phyloP scores from a whole-genome alignment of 2,329 filamentous ascomycete genomes.

The Pyrenochaeta sp. region DNA sequence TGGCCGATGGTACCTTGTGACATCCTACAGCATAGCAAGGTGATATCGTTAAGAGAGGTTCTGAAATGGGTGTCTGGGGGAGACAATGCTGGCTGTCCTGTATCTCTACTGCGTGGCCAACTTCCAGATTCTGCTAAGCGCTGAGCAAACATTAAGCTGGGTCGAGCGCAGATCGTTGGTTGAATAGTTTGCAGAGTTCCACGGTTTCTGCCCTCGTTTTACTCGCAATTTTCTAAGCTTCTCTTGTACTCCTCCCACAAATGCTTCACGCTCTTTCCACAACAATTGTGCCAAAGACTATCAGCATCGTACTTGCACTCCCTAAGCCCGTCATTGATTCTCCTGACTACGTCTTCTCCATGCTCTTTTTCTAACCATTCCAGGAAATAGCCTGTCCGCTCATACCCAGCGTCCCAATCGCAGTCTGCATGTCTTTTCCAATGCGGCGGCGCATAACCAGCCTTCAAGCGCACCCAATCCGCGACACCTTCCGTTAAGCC shows the following conservation, averaged over 20 bases:
- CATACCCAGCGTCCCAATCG: constrained; percentile 89
- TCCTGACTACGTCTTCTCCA: constrained; percentile 60
- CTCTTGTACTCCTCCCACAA: constrained; percentile 78
- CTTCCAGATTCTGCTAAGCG: no score
- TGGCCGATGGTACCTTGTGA: no score
- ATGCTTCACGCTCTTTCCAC: constrained; percentile 70
- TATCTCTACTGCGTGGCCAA: no score
- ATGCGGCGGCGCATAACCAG: constrained; percentile 78
- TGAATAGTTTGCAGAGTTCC: no score
- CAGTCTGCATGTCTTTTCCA: constrained; percentile 71
- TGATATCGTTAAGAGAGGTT: no score
- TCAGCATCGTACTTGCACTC: constrained; percentile 70
- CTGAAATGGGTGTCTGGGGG: no score
- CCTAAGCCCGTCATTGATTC: constrained; percentile 72
- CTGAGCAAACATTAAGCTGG: no score
- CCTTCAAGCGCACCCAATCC: constrained; percentile 86
- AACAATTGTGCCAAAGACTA: constrained; percentile 72
- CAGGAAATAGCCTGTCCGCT: constrained; percentile 90
- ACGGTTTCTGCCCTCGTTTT: background rate
- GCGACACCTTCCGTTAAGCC: constrained; percentile 91
- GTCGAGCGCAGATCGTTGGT: no score
- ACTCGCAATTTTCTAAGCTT: constrained; percentile 48
- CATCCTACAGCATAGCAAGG: no score
- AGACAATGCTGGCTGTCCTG: no score
- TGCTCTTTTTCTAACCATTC: constrained; percentile 79